These are phyloP conservation scores for Helicostylum pulchrum DNA, from an alignment of 192 early-diverging fungal species.

Conservation along the genomic window DNA sequence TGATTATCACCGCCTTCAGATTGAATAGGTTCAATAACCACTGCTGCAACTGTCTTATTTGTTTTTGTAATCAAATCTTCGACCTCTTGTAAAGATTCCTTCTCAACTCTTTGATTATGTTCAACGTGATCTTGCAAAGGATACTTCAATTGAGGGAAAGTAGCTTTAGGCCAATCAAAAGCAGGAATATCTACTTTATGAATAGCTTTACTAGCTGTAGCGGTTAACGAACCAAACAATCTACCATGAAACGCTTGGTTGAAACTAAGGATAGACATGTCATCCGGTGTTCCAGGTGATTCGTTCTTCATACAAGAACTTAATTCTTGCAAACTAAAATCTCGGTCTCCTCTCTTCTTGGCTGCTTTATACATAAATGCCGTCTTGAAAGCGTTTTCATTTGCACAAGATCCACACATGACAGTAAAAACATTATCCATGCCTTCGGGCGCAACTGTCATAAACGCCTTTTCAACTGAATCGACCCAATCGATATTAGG, in stretches of 20 bases:
- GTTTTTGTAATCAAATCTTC: constrained; percentile 48
- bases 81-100: constrained; percentile 48
- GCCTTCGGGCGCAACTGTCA: constrained; percentile 64
- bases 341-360: constrained; percentile 36
- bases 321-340: constrained; percentile 43
- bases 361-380: constrained; percentile 65
- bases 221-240: constrained; percentile 64
- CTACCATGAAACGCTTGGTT: constrained; percentile 63
- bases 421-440: constrained; percentile 69
- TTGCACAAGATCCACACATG: constrained; percentile 72
- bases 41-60: constrained; percentile 54
- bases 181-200: constrained; percentile 76
- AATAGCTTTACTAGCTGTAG: constrained; percentile 65
- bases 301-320: constrained; percentile 61
- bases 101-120: constrained; percentile 60
- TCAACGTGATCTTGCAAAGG: constrained; percentile 55
- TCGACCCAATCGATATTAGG: constrained; percentile 62
- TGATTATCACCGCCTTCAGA: constrained; percentile 73
- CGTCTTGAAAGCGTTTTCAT: constrained; percentile 73
- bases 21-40: constrained; percentile 72
- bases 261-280: constrained; percentile 66
- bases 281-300: constrained; percentile 57
- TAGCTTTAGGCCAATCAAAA: constrained; percentile 61
- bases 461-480: constrained; percentile 56
- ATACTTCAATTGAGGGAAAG: constrained; percentile 66